Conservation (phyloP, 495 filamentous ascomycete species). For the Xylaria grammica region DNA sequence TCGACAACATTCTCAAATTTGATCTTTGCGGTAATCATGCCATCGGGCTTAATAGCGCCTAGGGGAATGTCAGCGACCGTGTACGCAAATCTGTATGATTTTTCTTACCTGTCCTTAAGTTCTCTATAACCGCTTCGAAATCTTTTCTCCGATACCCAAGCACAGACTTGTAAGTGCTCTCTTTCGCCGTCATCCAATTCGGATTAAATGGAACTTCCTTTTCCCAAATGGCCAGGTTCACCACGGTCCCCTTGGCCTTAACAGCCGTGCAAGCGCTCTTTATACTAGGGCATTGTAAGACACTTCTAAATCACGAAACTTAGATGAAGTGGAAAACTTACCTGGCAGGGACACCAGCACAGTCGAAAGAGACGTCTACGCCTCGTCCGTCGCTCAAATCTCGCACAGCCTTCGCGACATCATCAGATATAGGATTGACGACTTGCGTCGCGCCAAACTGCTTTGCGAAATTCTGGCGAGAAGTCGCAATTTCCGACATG, state of each 20-base stretch:
- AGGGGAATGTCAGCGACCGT: conserved; percentile 1
- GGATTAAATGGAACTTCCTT: conserved; percentile 53
- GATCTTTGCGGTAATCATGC: conserved; percentile 65
- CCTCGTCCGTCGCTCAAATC: conserved; percentile 55
- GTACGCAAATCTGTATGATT: not conserved
- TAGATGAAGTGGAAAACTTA: not conserved
- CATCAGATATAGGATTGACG: conserved; percentile 58
- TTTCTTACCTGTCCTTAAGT: conserved; percentile 51
- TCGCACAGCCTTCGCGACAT: conserved; percentile 52
- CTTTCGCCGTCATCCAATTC: conserved; percentile 53
- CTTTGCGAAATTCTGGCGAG: conserved; percentile 55
- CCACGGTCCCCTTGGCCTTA: conserved; percentile 60
- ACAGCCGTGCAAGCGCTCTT: conserved; percentile 55
- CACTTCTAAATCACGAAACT: not conserved
- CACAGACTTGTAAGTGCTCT: conserved; percentile 54
- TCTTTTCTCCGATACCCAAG: conserved; percentile 61
- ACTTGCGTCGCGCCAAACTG: conserved; percentile 60
- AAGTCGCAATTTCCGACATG: conserved; percentile 59
- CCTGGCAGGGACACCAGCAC: conserved; percentile 60
- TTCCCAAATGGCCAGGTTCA: conserved; percentile 70
- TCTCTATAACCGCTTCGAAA: conserved; percentile 60
- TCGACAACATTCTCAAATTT: conserved; percentile 61
- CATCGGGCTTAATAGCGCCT: conserved; percentile 57
- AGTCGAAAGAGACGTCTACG: conserved; percentile 62
- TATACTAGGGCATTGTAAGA: conserved; percentile 31